Evolutionary conservation across 306 rosid species (phyloP).

Genomic region (Crataegus laevigata): DNA sequence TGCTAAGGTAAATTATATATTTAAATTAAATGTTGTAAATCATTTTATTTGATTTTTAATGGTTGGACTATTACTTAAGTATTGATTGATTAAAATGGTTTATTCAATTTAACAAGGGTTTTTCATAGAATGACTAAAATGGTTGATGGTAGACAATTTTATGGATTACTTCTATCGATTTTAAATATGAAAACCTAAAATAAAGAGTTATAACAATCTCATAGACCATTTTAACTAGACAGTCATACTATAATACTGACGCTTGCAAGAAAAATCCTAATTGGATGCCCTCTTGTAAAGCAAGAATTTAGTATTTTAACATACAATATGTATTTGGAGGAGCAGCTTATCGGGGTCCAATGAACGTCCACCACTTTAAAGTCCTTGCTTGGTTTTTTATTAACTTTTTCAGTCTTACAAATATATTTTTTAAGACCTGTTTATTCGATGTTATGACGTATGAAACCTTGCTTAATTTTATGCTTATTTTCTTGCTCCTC

Average conservation of each 20-base stretch:
- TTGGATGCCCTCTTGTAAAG: background rate
- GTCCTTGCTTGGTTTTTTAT: background rate
- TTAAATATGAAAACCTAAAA: too few species aligned
- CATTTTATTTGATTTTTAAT: too few species aligned
- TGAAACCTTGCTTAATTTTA: background rate
- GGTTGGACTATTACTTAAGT: too few species aligned
- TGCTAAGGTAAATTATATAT: too few species aligned
- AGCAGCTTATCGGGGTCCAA: constrained; percentile 1
- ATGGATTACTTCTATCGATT: too few species aligned
- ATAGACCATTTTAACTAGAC: too few species aligned
- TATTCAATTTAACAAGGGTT: too few species aligned
- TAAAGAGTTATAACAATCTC: too few species aligned
- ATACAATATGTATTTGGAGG: background rate
- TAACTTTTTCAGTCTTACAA: background rate
- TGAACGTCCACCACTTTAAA: background rate
- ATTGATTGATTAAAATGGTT: too few species aligned
- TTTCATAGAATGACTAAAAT: too few species aligned
- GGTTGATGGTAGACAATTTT: too few species aligned
- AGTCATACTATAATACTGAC: background rate
- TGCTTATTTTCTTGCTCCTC: background rate
- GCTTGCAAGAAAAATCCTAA: background rate
- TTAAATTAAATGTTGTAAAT: too few species aligned
- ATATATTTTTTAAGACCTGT: background rate
- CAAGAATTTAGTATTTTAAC: background rate
- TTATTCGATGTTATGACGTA: constrained; percentile 4